Percentiles rank a stretch among this genome's conserved stretches.
Evolutionary conservation across 768 basidiomycete species (phyloP).

Genomic region (Roridomyces roridus): DNA sequence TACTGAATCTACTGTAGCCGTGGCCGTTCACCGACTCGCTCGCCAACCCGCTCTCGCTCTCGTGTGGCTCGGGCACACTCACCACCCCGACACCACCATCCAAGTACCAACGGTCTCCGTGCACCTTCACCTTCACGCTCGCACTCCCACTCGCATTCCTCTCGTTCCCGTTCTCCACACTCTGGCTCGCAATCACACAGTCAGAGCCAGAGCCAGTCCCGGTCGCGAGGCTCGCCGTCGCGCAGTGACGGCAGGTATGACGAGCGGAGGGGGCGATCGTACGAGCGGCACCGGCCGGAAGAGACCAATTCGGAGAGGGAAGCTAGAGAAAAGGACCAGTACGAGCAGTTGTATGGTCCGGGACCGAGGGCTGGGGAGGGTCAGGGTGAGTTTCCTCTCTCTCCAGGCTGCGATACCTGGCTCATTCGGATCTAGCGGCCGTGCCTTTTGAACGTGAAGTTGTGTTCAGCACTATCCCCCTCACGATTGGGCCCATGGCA

Average conservation of each 20-base stretch:
- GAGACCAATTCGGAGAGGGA: neutral
- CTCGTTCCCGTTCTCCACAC: conserved; percentile 9
- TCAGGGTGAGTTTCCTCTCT: neutral
- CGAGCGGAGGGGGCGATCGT: neutral
- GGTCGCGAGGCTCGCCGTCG: neutral
- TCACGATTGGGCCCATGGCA: conserved; percentile 20
- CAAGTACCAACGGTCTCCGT: conserved; percentile 4
- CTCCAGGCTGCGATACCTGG: neutral
- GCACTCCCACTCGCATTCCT: neutral
- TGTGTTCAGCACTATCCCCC: conserved; percentile 21
- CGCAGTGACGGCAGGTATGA: neutral
- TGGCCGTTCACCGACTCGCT: conserved; percentile 18
- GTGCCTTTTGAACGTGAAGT: conserved; percentile 7
- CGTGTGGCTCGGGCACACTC: neutral
- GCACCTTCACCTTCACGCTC: conserved; percentile 14
- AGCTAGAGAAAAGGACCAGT: neutral
- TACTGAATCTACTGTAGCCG: neutral
- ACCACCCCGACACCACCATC: neutral
- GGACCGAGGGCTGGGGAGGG: neutral
- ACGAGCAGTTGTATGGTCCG: conserved; percentile 15
- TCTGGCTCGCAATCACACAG: conserved; percentile 1
- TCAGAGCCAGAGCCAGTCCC: neutral
- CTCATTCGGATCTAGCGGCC: no score
- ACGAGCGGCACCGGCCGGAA: neutral
- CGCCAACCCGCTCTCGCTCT: conserved; percentile 12